These are phyloP conservation scores for Talaromyces proteolyticus DNA, from an alignment of 495 filamentous ascomycete genomes.

Conservation along the genomic window DNA sequence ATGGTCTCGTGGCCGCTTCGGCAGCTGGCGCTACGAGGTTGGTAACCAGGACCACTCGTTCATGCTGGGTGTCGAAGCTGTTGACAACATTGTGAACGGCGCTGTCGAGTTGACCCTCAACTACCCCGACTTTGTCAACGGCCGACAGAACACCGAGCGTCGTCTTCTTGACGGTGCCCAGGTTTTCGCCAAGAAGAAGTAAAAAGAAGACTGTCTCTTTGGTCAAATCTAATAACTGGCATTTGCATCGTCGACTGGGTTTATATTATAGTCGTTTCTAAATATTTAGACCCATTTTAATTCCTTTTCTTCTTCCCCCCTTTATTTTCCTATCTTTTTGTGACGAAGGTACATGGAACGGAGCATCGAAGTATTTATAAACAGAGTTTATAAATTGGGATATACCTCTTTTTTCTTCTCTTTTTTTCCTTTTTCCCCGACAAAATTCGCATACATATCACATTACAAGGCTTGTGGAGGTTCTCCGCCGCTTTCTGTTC, in stretches of 20 bases:
- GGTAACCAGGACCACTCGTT: conserved; percentile 98
- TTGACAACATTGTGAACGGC: conserved; percentile 91
- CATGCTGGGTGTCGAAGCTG: conserved; percentile 97
- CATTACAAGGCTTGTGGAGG: too few relatives aligned
- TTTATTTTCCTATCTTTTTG: neutral
- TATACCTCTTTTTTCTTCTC: neutral
- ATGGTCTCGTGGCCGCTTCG: conserved; percentile 93
- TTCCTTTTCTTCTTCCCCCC: conserved; percentile 6
- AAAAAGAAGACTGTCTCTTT: neutral
- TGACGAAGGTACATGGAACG: conserved; percentile 5
- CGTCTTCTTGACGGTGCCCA: conserved; percentile 75
- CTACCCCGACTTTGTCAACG: conserved; percentile 98
- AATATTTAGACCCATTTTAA: neutral
- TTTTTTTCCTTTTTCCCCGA: neutral
- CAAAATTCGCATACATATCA: neutral
- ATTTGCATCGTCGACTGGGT: too few relatives aligned
- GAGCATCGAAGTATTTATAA: neutral
- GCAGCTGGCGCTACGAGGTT: conserved; percentile 96
- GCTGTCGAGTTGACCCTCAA: conserved; percentile 94
- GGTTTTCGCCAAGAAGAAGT: conserved; percentile 46
- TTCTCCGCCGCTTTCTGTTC: neutral
- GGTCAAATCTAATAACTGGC: too few relatives aligned
- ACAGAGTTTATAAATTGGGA: neutral
- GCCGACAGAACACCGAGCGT: conserved; percentile 80
- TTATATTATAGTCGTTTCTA: neutral